Evolutionary conservation across 2,329 filamentous ascomycete species (phyloP).

Genomic region (Parasarocladium wereldwijsianum): DNA sequence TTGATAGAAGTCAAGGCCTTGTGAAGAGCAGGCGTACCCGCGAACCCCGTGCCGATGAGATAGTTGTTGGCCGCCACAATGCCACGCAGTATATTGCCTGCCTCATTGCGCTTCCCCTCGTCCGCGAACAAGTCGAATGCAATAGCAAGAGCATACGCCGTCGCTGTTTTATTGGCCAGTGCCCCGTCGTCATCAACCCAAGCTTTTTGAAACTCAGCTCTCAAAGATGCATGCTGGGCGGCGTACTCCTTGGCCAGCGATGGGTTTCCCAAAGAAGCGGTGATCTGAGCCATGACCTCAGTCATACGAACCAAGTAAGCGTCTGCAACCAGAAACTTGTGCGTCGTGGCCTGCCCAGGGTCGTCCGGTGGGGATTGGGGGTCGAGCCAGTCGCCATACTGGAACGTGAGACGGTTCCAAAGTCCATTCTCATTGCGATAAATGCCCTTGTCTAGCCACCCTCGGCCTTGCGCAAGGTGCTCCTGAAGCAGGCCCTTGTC

Average conservation of each 20-base stretch:
- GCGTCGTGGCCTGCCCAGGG: constrained; percentile 23
- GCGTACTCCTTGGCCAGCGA: constrained; percentile 12
- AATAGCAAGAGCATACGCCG: constrained; percentile 21
- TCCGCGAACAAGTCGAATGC: constrained; percentile 20
- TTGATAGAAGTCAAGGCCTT: constrained; percentile 15
- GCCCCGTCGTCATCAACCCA: constrained; percentile 16
- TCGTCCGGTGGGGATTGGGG: constrained; percentile 25
- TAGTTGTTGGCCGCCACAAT: constrained; percentile 18
- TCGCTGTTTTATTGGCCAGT: constrained; percentile 23
- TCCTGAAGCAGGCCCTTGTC: constrained; percentile 20
- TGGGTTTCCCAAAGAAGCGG: constrained; percentile 14
- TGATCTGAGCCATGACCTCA: constrained; percentile 19
- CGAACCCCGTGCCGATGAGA: constrained; percentile 26
- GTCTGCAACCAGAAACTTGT: constrained; percentile 26
- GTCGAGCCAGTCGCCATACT: constrained; percentile 34
- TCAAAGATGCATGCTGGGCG: constrained; percentile 9
- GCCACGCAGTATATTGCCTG: constrained; percentile 14
- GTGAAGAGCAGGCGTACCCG: constrained; percentile 24
- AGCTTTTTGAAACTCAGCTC: constrained; percentile 13
- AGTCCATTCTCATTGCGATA: constrained; percentile 19
- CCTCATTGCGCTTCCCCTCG: constrained; percentile 9
- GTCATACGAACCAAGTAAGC: constrained; percentile 31
- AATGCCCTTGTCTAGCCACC: constrained; percentile 23
- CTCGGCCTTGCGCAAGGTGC: constrained; percentile 23
- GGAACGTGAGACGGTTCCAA: constrained; percentile 21